Percentiles rank a stretch among this genome's conserved stretches.
phyloP scores from a whole-genome alignment of 306 rosid genomes.

The Prunus salicina region DNA sequence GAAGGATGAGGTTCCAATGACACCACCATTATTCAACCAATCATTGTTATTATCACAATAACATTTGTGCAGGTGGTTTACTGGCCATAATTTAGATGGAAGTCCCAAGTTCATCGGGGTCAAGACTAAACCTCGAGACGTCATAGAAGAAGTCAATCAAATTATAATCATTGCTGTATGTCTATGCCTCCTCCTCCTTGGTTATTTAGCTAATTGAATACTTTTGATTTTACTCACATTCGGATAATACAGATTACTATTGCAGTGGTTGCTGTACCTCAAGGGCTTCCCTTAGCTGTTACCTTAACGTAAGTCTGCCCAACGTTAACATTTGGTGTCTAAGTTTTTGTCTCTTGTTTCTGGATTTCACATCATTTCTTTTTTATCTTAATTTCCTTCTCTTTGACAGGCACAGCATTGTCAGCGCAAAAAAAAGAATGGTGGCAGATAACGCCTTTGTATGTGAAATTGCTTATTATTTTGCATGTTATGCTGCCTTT shows the following conservation, averaged over 20 bases:
- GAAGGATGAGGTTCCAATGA: too few species aligned
- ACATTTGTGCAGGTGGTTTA: constrained; percentile 57
- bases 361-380: background rate
- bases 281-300: constrained; percentile 86
- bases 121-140: constrained; percentile 43
- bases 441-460: constrained; percentile 89
- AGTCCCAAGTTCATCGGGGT: background rate
- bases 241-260: constrained; percentile 56
- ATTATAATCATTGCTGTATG: constrained; percentile 85
- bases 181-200: background rate
- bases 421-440: constrained; percentile 79
- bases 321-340: background rate
- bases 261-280: constrained; percentile 84
- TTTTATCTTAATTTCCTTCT: background rate
- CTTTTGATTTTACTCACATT: background rate
- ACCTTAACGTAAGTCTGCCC: constrained; percentile 65
- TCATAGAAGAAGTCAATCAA: constrained; percentile 69
- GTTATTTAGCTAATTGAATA: background rate
- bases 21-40: too few species aligned
- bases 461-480: constrained; percentile 19
- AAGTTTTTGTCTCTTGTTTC: background rate
- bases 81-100: constrained; percentile 61
- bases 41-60: constrained; percentile 3
- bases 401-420: constrained; percentile 50
- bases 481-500: background rate